phyloP scores from a whole-genome alignment of 202 grass and related monocot genomes.

The Dendrocalamus latiflorus region DNA sequence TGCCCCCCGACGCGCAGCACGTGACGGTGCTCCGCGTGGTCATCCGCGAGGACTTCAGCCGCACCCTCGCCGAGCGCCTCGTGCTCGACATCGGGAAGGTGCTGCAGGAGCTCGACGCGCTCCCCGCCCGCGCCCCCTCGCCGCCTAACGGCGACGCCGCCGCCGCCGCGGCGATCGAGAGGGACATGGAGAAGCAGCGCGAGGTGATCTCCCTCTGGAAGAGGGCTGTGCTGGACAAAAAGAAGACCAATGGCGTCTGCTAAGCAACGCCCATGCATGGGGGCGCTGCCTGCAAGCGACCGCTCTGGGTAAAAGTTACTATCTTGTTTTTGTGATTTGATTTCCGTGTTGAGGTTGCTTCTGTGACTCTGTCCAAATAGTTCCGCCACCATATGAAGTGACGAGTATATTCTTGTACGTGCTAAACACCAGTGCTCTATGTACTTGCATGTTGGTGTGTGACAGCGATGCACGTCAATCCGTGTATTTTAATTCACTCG shows the following conservation, averaged over 20 bases:
- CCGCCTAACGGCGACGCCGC: neutral
- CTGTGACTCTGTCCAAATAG: neutral
- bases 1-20: constrained; percentile 83
- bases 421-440: neutral
- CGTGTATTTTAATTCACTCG: neutral
- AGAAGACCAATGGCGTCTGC: constrained; percentile 68
- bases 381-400: neutral
- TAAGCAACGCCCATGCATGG: neutral
- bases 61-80: constrained; percentile 84
- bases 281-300: neutral
- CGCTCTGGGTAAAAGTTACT: neutral
- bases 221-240: constrained; percentile 43
- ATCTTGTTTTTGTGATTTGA: neutral
- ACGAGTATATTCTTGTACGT: neutral
- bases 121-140: constrained; percentile 24
- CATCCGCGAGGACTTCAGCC: constrained; percentile 88
- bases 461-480: neutral
- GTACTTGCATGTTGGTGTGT: neutral
- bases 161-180: neutral
- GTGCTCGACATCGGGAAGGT: constrained; percentile 73
- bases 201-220: constrained; percentile 55
- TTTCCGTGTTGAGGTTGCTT: neutral
- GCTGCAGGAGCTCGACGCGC: constrained; percentile 65
- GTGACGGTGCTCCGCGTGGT: constrained; percentile 77
- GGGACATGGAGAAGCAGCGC: constrained; percentile 20